These are phyloP conservation scores for Eremochloa ophiuroides DNA, from an alignment of 176 grass and related monocot species.

Conservation along the genomic window DNA sequence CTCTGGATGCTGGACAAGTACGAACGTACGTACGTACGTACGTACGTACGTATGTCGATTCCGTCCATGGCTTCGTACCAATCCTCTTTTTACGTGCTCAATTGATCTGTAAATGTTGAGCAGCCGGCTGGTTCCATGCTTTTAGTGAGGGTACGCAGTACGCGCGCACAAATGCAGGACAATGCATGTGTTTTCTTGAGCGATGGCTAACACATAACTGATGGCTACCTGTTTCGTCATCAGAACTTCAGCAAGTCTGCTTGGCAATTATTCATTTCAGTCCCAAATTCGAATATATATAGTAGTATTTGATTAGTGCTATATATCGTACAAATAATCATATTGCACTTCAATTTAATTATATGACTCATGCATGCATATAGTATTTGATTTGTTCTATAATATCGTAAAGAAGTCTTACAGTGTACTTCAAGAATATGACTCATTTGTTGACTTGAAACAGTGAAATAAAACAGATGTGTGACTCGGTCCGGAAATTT, in stretches of 20 bases:
- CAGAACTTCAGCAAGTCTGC: neutral
- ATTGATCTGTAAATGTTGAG: neutral
- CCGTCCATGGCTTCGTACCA: neutral
- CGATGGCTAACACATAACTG: neutral
- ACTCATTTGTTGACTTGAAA: too few relatives aligned
- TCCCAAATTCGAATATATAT: neutral
- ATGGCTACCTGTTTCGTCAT: neutral
- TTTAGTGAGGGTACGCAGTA: neutral
- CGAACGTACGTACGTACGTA: neutral
- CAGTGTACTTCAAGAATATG: too few relatives aligned
- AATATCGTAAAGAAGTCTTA: too few relatives aligned
- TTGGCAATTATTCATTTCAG: neutral
- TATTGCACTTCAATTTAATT: neutral
- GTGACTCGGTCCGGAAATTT: neutral
- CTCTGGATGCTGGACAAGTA: neutral
- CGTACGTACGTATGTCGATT: neutral
- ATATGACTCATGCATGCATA: too few relatives aligned
- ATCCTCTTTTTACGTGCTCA: neutral
- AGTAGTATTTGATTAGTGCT: neutral
- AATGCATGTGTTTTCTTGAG: neutral
- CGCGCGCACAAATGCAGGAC: neutral
- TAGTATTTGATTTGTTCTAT: too few relatives aligned
- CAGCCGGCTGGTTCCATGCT: slow-evolving; percentile 3
- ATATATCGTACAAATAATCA: neutral
- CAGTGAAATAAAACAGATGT: too few relatives aligned